phyloP scores from a whole-genome alignment of 2,329 filamentous ascomycete genomes.

The Graphilbum fragrans region DNA sequence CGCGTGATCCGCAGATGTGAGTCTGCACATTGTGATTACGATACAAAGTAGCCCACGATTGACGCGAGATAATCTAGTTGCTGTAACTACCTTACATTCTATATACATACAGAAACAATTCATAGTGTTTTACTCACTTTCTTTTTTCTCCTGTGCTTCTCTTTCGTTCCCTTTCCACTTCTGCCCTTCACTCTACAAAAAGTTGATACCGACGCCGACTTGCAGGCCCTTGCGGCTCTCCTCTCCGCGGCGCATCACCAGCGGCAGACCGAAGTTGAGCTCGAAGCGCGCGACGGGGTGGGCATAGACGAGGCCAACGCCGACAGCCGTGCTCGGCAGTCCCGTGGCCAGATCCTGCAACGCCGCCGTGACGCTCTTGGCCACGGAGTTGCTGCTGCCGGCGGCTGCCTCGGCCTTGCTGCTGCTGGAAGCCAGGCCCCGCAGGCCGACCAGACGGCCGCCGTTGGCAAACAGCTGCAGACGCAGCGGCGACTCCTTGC shows the following conservation, averaged over 20 bases:
- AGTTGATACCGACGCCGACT: conserved; percentile 93
- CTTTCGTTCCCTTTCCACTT: not conserved
- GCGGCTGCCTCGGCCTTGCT: not conserved
- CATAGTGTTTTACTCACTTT: no score
- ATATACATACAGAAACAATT: no score
- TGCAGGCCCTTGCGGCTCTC: conserved; percentile 83
- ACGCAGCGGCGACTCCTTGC: conserved; percentile 71
- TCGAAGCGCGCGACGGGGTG: conserved; percentile 90
- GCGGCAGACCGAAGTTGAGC: conserved; percentile 83
- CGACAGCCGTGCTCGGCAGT: conserved; percentile 73
- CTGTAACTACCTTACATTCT: no score
- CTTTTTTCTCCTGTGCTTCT: not conserved
- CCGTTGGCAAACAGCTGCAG: conserved; percentile 88
- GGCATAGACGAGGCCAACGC: conserved; percentile 85
- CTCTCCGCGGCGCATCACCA: conserved; percentile 73
- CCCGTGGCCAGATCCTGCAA: conserved; percentile 61
- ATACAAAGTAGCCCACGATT: no score
- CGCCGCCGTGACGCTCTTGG: conserved; percentile 44
- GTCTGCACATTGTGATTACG: no score
- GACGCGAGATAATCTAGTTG: no score
- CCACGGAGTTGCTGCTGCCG: conserved; percentile 26
- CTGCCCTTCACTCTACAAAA: conserved; percentile 47
- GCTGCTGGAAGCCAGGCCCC: conserved; percentile 26
- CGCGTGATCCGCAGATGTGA: no score
- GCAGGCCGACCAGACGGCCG: conserved; percentile 69